phyloP scores from a whole-genome alignment of 2,329 filamentous ascomycete genomes.

The Penicillium sumatraense region DNA sequence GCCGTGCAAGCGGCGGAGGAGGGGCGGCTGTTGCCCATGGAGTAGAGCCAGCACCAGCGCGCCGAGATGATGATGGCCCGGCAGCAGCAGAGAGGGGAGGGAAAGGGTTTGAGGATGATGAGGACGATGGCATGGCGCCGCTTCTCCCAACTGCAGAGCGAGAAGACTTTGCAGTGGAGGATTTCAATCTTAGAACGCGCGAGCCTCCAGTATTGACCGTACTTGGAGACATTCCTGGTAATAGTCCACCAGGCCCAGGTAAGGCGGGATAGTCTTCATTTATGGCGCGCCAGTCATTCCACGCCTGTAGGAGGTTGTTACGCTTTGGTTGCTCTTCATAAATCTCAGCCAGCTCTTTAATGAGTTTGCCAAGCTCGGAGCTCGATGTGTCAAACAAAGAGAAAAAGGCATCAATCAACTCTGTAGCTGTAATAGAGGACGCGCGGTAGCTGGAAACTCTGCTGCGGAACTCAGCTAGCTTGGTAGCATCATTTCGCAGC shows the following conservation, averaged over 20 bases:
- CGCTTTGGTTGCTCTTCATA: constrained; percentile 82
- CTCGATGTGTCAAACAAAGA: constrained; percentile 82
- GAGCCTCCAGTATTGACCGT: constrained; percentile 56
- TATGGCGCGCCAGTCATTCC: constrained; percentile 94
- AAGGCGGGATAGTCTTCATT: constrained; percentile 94
- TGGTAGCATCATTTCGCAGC: constrained; percentile 74
- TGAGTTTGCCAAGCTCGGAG: constrained; percentile 80
- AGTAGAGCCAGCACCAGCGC: constrained; percentile 23
- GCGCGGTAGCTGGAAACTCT: constrained; percentile 79
- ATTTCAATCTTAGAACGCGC: constrained; percentile 69
- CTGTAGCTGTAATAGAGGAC: constrained; percentile 69
- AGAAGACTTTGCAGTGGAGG: constrained; percentile 69
- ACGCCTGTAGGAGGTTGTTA: constrained; percentile 75
- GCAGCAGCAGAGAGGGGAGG: constrained; percentile 46
- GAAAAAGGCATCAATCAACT: constrained; percentile 87
- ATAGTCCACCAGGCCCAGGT: constrained; percentile 73
- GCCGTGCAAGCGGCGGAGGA: constrained; percentile 26
- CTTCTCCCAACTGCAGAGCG: constrained; percentile 66
- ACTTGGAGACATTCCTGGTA: constrained; percentile 57
- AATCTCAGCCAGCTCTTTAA: constrained; percentile 89
- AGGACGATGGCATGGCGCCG: constrained; percentile 51
- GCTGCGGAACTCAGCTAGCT: constrained; percentile 76
- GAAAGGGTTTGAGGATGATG: constrained; percentile 49
- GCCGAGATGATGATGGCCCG: constrained; percentile 26
- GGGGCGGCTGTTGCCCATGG: constrained; percentile 31